Conservation (phyloP, 352 stramenopile species). For the Phytopythium mirpurense region DNA sequence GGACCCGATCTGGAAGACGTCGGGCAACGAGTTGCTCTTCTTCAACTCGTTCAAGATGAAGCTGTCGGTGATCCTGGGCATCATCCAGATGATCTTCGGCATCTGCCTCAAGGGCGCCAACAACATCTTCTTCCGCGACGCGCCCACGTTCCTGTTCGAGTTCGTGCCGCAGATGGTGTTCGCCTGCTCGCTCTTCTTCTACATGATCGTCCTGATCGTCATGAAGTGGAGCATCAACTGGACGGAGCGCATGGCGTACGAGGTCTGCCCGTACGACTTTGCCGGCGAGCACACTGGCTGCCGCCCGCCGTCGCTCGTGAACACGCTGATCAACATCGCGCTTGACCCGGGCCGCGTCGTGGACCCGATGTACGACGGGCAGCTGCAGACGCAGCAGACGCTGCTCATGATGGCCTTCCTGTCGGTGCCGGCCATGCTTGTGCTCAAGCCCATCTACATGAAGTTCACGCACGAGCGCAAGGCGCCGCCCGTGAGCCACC, state of each 20-base stretch:
- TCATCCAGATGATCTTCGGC: conserved; percentile 98
- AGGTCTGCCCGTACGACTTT: conserved; percentile 93
- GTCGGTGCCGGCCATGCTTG: conserved; percentile 95
- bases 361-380: conserved; percentile 94
- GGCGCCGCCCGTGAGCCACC: conserved; percentile 48
- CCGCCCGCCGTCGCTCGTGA: conserved; percentile 97
- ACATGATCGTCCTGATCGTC: conserved; percentile 99
- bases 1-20: conserved; percentile 98
- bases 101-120: conserved; percentile 96
- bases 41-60: conserved; percentile 99
- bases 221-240: conserved; percentile 99
- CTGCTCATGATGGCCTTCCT: conserved; percentile 93
- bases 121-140: conserved; percentile 95
- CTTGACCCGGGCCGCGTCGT: conserved; percentile 91
- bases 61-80: conserved; percentile 97
- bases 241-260: conserved; percentile 91
- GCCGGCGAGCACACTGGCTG: conserved; percentile 92
- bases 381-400: conserved; percentile 85
- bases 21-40: conserved; percentile 97
- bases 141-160: conserved; percentile 95
- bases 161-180: conserved; percentile 98
- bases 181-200: conserved; percentile 95
- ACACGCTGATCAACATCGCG: conserved; percentile 98
- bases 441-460: conserved; percentile 93
- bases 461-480: conserved; percentile 70